These are phyloP conservation scores for Fusarium sp. DNA, from an alignment of 2,329 filamentous ascomycete genomes.

Conservation along the genomic window DNA sequence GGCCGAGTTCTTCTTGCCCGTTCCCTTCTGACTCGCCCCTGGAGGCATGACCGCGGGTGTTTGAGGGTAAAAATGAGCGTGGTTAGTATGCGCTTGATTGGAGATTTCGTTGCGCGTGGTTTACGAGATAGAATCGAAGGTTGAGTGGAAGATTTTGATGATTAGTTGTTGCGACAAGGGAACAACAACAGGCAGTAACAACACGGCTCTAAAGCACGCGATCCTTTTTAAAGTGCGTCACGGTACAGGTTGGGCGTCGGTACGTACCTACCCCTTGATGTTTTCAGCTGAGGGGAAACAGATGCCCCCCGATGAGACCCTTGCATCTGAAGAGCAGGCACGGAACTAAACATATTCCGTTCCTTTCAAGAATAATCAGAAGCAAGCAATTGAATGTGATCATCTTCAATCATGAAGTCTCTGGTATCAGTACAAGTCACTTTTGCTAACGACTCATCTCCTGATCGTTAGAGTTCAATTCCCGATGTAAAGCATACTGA, in stretches of 20 bases:
- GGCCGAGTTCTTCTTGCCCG: conserved; percentile 70
- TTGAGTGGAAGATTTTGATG: conserved; percentile 14
- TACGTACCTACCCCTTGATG: conserved; percentile 28
- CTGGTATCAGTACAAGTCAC: not conserved
- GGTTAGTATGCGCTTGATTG: not conserved
- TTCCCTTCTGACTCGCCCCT: conserved; percentile 67
- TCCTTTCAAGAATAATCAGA: not conserved
- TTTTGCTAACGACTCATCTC: not conserved
- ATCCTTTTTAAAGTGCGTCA: conserved; percentile 33
- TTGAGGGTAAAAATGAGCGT: not conserved
- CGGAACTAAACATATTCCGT: not conserved
- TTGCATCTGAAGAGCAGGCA: not conserved
- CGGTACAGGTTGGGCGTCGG: conserved; percentile 5
- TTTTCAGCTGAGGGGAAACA: conserved; percentile 3
- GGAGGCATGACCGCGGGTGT: conserved; percentile 60
- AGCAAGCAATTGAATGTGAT: not conserved
- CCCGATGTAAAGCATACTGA: not conserved
- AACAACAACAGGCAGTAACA: conserved; percentile 16
- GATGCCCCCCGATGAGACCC: not conserved
- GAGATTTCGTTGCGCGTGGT: not conserved
- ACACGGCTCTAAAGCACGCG: conserved; percentile 24
- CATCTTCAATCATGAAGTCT: not conserved
- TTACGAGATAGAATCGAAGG: conserved; percentile 6
- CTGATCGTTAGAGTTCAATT: too few relatives aligned
- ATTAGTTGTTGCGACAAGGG: conserved; percentile 22